Base-by-base conservation (phyloP, 2,329 filamentous ascomycete genomes). In the Neofusicoccum parvum region DNA sequence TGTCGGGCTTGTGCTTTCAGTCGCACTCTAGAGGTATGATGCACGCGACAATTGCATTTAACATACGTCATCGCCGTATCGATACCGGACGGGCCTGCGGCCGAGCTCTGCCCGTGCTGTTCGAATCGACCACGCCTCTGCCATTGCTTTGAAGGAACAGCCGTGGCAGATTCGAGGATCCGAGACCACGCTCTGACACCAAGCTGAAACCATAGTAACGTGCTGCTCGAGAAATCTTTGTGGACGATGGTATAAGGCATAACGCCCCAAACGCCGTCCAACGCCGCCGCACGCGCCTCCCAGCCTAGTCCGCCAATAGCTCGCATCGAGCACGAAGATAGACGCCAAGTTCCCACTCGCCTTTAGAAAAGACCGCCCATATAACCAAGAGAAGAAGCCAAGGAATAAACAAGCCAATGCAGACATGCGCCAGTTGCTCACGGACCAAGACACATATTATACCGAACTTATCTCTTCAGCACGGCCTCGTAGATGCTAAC, bases 401-500 rank as follows among this genome's bases (percentile, higher is more conserved):
- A 51, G 50, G 11, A 54, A 50, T 37, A 46, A 54, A 65, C 51
- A 45, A 37, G 34, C 36, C 23, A 14, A 45, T 41, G 34, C 54
- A 32, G 32, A 3, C 10, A 46, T 45, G 15, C 48, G 34, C 15
- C n/a, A 34, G 37, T 34, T 41, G 36, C 20, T 53, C 20, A 43
- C 11, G 43, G 5, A 41, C 20, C 15, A 65, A 32, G 39, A 41
- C 23, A 27, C 43, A 23, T 11, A 23, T 11, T 20, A 27, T 23
- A 20, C 45, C 27, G 17, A 51, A 27, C 56, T 41, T 70, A 78
- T 62, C 77, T 92, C 80, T 86, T 89, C 74, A 94, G 79, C 27
- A 91, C 88, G 45, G 91, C 92, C 69, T 94, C 91, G 77, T 94
- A 95, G 68, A 95, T 79, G 69, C 89, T 90, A 54, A 88, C 83